Base-by-base conservation (phyloP, 192 early-diverging fungal species). In the Jimgerdemannia flammicorona region DNA sequence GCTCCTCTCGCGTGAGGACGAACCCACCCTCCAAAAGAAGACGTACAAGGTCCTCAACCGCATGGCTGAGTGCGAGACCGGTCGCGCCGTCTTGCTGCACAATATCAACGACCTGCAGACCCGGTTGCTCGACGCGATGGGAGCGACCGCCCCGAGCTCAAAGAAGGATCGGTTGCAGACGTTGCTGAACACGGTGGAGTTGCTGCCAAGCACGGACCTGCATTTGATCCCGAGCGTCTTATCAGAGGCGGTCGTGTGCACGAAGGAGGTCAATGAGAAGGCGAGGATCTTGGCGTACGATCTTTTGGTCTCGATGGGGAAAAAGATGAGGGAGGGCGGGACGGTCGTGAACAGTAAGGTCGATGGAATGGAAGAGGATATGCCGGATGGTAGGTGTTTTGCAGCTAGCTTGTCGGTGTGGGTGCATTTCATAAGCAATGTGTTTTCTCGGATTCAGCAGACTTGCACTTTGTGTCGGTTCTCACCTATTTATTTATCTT, bases 211-310 rank as follows among this genome's bases (percentile, higher is more conserved):
- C 42, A 80, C 84, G 14, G 90, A 94, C 78, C 81, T 98, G 74
- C 89, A 93, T 80, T 94, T 97, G 84, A 89, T 98, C 3, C 96
- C 98, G 6, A 87, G 90, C 10, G 87, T 93, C 49, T 79, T 99
- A 29, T 93, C 95, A 3, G 98, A 99, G 81, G 94, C 91, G 65
- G 98, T 99, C 70, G 80, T 98, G 18, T 87, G 90, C 41, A 96
- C 95, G 64, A 99, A 99, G 85, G 98, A 98, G 77, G 89, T 89
- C 4, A 96, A 92, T 69, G 96, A 98, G 84, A 94, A 93, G 76
- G 89, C 94, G 4, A 90, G 98, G 41, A 81, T 82, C 43, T 84
- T 90, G 39, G 94, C 95, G 2, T 98, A 94, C 79, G 93, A 95
- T 11, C 88, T 93, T 39, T 80, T 97, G 69, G 91, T 98, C 0